Percentiles rank a stretch among this genome's conserved stretches.
These are phyloP conservation scores for Alternaria metachromatica DNA, from an alignment of 2,329 filamentous ascomycete genomes.

Conservation along the genomic window DNA sequence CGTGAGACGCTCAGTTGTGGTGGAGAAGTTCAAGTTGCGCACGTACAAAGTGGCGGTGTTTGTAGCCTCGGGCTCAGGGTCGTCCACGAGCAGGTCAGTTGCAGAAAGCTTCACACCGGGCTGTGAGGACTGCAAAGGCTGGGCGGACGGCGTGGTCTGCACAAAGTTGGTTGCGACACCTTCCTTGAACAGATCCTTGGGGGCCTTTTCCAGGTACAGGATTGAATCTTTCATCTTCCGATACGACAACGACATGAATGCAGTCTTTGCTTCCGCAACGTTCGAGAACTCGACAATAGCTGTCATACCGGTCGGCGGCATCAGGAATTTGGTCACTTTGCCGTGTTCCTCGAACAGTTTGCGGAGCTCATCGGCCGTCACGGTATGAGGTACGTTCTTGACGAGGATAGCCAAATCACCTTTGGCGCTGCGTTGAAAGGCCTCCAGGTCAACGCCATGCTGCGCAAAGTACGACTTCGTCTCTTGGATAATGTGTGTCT, in stretches of 20 bases:
- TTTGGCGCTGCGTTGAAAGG: constrained; percentile 84
- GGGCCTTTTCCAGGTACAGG: constrained; percentile 91
- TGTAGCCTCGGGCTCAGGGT: constrained; percentile 59
- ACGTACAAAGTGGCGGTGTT: constrained; percentile 88
- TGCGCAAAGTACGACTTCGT: constrained; percentile 89
- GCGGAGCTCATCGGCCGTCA: constrained; percentile 77
- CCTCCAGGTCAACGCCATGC: constrained; percentile 89
- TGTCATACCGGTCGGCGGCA: constrained; percentile 92
- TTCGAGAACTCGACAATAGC: constrained; percentile 90
- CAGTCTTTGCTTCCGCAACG: constrained; percentile 78
- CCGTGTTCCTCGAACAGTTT: constrained; percentile 87
- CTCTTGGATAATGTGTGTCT: constrained; percentile 95
- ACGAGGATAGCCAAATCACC: constrained; percentile 88
- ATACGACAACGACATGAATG: constrained; percentile 86
- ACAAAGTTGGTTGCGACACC: constrained; percentile 39
- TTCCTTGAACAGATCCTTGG: constrained; percentile 74
- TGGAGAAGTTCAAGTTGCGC: constrained; percentile 91
- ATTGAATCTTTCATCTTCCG: constrained; percentile 89
- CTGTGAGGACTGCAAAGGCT: constrained; percentile 19
- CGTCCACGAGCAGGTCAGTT: constrained; percentile 70
- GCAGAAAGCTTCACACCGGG: constrained; percentile 65
- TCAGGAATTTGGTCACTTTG: constrained; percentile 78
- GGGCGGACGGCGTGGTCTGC: constrained; percentile 35
- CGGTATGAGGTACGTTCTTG: constrained; percentile 92
- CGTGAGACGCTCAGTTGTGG: constrained; percentile 76